Evolutionary conservation across 805 yeast genomes (phyloP).

Genomic region (Suhomyces sp.): DNA sequence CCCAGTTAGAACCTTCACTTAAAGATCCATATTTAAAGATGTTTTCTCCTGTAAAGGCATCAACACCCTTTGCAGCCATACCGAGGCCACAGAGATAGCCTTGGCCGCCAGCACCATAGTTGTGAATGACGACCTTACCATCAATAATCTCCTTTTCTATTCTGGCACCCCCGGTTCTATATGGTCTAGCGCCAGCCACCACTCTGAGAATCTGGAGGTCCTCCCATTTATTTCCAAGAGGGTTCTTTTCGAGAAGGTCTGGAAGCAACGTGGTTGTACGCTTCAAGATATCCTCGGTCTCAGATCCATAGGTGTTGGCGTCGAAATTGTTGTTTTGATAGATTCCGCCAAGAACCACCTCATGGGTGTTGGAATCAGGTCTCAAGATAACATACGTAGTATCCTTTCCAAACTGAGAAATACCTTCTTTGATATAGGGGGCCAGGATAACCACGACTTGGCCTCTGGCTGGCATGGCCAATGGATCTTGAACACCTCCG

Average conservation of each 20-base stretch:
- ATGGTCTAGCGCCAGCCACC: constrained; percentile 71
- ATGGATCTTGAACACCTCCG: constrained; percentile 29
- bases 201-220: constrained; percentile 37
- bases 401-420: constrained; percentile 2
- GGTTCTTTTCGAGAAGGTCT: constrained; percentile 39
- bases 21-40: too few species aligned
- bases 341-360: constrained; percentile 70
- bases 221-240: not conserved
- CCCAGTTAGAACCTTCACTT: too few species aligned
- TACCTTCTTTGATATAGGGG: not conserved
- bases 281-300: constrained; percentile 45
- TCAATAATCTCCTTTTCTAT: constrained; percentile 31
- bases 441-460: constrained; percentile 55
- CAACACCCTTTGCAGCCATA: not conserved
- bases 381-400: constrained; percentile 70
- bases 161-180: constrained; percentile 54
- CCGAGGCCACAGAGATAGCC: constrained; percentile 40
- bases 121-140: constrained; percentile 44
- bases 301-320: constrained; percentile 39
- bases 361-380: constrained; percentile 47
- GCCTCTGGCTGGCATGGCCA: constrained; percentile 57
- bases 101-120: constrained; percentile 76
- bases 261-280: constrained; percentile 55
- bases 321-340: constrained; percentile 48
- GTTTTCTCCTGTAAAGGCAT: too few species aligned